Base-by-base conservation (phyloP, 768 basidiomycete genomes). In the Leccinum uliginosum region DNA sequence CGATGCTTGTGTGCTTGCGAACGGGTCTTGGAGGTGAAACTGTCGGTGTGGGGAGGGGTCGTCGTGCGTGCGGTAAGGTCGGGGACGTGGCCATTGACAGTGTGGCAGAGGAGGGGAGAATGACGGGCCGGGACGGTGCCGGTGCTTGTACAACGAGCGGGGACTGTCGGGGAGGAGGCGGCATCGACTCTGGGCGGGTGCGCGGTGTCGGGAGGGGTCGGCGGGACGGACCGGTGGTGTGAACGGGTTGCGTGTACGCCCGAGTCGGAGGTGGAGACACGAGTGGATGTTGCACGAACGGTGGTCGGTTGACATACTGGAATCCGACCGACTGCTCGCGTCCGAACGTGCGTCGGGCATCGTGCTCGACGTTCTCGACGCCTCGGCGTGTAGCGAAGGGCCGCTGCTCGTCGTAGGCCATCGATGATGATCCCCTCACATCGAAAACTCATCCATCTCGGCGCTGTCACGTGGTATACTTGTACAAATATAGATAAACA, bases 161-260 rank as follows among this genome's bases (percentile, higher is more conserved):
- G 21, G 38, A 0, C 15, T 58, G 60, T 47, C 65, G 69, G 34
- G 21, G 50, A 0, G 62, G 58, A 0, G 62, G 62, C 35, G 69
- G 62, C 57, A 72, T 59, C 19, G 64, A 62, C 53, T 69, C 67
- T 17, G 66, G 71, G 30, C 66, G 67, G 17, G 65, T 19, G 27
- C 68, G 65, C 9, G 68, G 65, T 1, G 68, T 69, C 6, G 72
- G 71, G 15, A 71, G 63, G 10, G 69, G 66, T 50, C 71, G 61
- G 52, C 63, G 65, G 26, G 59, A 60, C 50, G 68, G 61, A 26
- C 69, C 57, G 69, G 56, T 29, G 21, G 50, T 26, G 53, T 49
- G 67, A 12, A 43, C 34, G 26, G 67, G 59, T 12, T 40, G 52
- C 26, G 55, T 43, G 46, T 60, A 57, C 21, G 23, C 5, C 23